Conservation (phyloP, 495 filamentous ascomycete species). For the Xylaria scruposa region DNA sequence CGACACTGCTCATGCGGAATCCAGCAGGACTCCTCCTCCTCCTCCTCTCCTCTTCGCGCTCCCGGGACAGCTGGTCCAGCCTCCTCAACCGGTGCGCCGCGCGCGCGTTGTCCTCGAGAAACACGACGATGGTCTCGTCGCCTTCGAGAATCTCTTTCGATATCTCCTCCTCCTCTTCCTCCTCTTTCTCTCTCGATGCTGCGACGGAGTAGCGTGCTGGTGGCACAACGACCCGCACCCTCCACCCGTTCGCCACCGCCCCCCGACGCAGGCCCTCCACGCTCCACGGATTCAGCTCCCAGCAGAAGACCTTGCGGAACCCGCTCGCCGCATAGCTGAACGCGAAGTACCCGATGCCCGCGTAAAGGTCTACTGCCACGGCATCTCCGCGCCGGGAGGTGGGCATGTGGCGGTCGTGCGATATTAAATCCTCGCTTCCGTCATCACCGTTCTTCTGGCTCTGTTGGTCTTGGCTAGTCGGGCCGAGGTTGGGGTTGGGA, state of each 20-base stretch:
- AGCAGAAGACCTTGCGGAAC: slow-evolving; percentile 72
- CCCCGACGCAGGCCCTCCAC: slow-evolving; percentile 81
- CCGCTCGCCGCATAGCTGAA: slow-evolving; percentile 81
- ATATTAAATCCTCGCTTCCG: neutral
- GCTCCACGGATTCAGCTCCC: slow-evolving; percentile 90
- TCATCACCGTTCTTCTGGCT: too few relatives aligned
- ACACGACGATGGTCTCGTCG: slow-evolving; percentile 63
- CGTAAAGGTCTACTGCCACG: slow-evolving; percentile 80
- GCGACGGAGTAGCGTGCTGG: neutral
- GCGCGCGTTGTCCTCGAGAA: slow-evolving; percentile 70
- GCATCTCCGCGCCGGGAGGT: neutral
- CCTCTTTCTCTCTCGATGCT: slow-evolving; percentile 15
- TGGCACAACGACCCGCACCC: slow-evolving; percentile 53
- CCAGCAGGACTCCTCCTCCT: too few relatives aligned
- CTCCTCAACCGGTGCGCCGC: slow-evolving; percentile 57
- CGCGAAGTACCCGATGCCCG: slow-evolving; percentile 91
- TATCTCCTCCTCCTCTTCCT: slow-evolving; percentile 37
- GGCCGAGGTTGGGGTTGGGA: neutral
- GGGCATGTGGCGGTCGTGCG: slow-evolving; percentile 12
- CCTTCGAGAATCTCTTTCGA: slow-evolving; percentile 37
- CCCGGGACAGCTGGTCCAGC: slow-evolving; percentile 25
- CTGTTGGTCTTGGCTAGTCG: neutral
- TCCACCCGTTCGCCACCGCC: slow-evolving; percentile 70
- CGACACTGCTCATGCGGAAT: slow-evolving; percentile 30
- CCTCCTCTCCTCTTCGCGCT: neutral